Base-by-base conservation (phyloP, 2,329 filamentous ascomycete genomes). In the Trichoderma lentiforme region DNA sequence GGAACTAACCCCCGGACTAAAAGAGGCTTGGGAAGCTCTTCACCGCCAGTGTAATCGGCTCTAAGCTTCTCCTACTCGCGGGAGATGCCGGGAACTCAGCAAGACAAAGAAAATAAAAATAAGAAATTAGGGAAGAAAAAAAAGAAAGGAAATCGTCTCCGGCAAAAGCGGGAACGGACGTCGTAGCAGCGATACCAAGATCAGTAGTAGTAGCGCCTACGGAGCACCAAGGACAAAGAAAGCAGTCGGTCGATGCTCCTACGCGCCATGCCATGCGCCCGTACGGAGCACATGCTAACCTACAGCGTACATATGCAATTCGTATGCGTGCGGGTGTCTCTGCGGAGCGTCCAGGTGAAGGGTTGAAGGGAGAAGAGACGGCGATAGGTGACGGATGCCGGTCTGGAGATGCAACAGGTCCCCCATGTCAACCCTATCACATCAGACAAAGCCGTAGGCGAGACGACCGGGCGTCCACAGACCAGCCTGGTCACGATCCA, bases 1-100 rank as follows among this genome's bases (percentile, higher is more conserved):
- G 43, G 51, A 51, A 24, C 64, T 36, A 47, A 36, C 56, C 39
- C 67, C 71, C 60, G 26, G 34, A 62, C 53, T 70, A 60, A 57
- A 72, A 60, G 60, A 43, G 66, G 66, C n/a, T 70, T 70, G 60
- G 69, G 61, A 57, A 15, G n/a, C 21, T 36, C 67, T 60, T 72
- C 71, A 72, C 71, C 71, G 71, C 71, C 71, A 70, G 63, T 70
- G 58, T 71, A 58, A 66, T 71, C 61, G 36, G 51, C 60, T 64
- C 69, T 43, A 64, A 51, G 67, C 61, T 32, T 71, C 15, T 47
- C 56, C n/a, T 18, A 26, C 21, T 64, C 47, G 53, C 39, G 71
- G 67, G 56, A 47, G 51, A 64, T 60, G 36, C 60, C 60, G 58
- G 67, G 34, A 57, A 43, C 34, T 56, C 36, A 28, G 39, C 61